Conservation (phyloP, 306 rosid genomes). For the Cyamopsis tetragonoloba region DNA sequence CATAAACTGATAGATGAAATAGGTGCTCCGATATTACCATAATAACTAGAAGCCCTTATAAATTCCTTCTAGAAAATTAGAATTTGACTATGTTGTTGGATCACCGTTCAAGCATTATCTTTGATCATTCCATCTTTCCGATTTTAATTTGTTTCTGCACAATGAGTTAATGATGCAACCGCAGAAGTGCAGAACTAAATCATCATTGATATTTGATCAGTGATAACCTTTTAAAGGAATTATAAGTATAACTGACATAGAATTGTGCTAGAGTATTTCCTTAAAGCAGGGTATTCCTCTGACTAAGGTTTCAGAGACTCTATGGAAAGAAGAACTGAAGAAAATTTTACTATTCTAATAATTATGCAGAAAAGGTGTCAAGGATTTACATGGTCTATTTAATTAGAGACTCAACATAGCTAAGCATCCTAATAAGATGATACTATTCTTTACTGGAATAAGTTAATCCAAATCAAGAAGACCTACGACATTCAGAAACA, state of each 20-base stretch:
- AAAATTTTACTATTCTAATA: background rate
- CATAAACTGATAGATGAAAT: background rate
- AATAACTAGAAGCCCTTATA: background rate
- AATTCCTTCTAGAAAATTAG: background rate
- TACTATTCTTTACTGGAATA: background rate
- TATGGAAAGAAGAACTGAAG: background rate
- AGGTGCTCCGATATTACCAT: background rate
- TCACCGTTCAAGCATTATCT: background rate
- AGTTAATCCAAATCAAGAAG: background rate
- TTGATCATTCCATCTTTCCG: background rate
- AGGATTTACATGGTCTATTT: background rate
- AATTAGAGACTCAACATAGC: background rate
- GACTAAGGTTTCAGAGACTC: background rate
- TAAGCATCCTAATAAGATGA: background rate
- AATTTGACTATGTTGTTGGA: background rate
- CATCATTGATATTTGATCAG: background rate
- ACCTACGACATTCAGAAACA: background rate
- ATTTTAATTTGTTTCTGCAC: background rate
- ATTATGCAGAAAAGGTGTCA: background rate
- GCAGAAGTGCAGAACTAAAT: background rate
- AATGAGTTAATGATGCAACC: background rate
- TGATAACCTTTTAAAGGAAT: background rate
- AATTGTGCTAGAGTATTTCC: background rate
- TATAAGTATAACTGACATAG: background rate
- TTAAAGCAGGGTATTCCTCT: background rate